Base-by-base conservation (phyloP, 768 basidiomycete genomes). In the Lentinula boryana region DNA sequence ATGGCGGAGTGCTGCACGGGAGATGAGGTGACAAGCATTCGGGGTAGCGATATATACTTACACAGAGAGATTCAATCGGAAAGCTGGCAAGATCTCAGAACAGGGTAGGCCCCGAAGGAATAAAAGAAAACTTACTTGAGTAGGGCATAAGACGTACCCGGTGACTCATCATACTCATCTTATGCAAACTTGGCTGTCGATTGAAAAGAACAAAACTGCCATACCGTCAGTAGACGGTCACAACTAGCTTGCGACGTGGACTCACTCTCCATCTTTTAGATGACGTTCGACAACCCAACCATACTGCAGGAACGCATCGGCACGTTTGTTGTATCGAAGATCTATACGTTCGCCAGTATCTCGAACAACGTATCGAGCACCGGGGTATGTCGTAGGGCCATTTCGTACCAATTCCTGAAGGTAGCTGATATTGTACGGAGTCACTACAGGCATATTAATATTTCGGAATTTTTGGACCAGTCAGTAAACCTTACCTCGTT, bases 151-250 rank as follows among this genome's bases (percentile, higher is more conserved):
- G 77, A 68, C 91, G 93, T 33, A 98, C 92, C 38, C 95, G 87
- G 77, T 98, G 97, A 73, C 92, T 92, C 97, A 98, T 98, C 97
- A 98, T 98, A 81, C 94, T 96, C 97, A 98, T 98, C 75, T 99
- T 99, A 74, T 99, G 97, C 73, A 98, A 75, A 82, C 88, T 91
- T 10, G 97, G 97, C 71, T 99, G 97, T 57, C 97, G 95, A 73
- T 99, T 98, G 79, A 99, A 98, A 56, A 99, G 77, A 21, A 98
- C 91, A 66, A 80, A 95, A 69, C 93, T 95, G 63, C 5, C 38
- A 41, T 16, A 38, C 1, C 10, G 55, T 68, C 0, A 67, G 41
- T 44, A 16, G 5, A 65, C 49, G 56, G 50, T 23, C 16, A 33
- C 2, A 23, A 33, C 18, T 15, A 15, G 23, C 6, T 18, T 6